Evolutionary conservation across 306 rosid species (phyloP), one percentile per base, ranked within the genome.

Genomic region (Glycine latifolia): DNA sequence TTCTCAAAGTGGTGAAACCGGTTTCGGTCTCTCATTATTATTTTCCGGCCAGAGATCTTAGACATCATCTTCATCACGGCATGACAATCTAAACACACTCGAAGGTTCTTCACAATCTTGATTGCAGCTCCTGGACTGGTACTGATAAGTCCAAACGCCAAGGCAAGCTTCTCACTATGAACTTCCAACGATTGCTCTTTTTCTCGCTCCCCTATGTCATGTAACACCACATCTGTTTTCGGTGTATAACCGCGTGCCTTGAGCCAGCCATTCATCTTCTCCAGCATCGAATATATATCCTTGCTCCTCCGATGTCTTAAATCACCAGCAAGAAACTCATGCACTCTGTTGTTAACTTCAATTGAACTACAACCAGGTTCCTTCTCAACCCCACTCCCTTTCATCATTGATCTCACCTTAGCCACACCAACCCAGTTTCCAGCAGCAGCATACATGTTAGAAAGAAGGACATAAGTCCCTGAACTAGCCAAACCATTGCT

Each of bases 341-440:
- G 94, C 20, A 92, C 83, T 84, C 81, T 87, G 63, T 86, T 91
- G 68, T 88, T 73, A 75, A 92, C 85, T 83, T 94, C 98, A 60
- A 94, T 87, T 5, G 89, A 85, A 87, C 96, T 92, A 70, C 98
- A 91, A 12, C 98, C 98, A 13, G 96, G 97, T 80, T 94, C 97
- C 81, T 94, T 94, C 58, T 87, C 90, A 37, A 94, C 87, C 62
- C 96, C 91, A 65, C 84, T 83, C 33, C 75, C 85, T 88, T 88
- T 92, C 98, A 94, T 92, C 90, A 91, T 67, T 4, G 87, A 77
- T 61, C 98, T 89, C 15, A 94, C 85, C 59, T 83, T 91, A 12
- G 94, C 94, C 82, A 86, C 98, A 48, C 94, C 93, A 6, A 76
- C 88, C 97, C 95, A 92, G 87, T 91, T 85, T 15, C 92, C 87